Conservation (phyloP, 2,329 filamentous ascomycete species). For the Gyromitra esculenta region DNA sequence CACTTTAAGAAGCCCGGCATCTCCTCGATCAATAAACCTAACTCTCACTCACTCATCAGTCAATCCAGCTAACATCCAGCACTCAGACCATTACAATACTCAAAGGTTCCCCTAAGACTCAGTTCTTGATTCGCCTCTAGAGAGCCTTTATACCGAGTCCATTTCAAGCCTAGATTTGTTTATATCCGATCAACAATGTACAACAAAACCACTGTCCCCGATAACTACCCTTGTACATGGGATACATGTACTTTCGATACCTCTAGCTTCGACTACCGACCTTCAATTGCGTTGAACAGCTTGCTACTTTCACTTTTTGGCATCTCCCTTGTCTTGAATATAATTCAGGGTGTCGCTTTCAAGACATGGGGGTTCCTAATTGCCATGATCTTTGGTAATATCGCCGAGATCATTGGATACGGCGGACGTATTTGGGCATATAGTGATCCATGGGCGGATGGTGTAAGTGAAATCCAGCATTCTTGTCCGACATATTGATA, state of each 20-base stretch:
- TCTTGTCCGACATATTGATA: neutral
- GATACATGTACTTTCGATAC: constrained; percentile 54
- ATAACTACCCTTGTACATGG: constrained; percentile 37
- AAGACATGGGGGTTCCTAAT: constrained; percentile 59
- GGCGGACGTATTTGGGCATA: constrained; percentile 68
- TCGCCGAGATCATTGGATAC: constrained; percentile 66
- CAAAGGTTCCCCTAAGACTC: neutral
- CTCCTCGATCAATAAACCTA: constrained; percentile 3
- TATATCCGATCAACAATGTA: neutral
- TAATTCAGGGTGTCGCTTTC: constrained; percentile 54
- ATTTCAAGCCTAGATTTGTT: neutral
- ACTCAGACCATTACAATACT: neutral
- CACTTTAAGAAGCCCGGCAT: constrained; percentile 3
- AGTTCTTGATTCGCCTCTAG: neutral
- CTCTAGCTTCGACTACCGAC: constrained; percentile 52
- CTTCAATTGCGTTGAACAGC: constrained; percentile 54
- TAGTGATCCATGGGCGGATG: constrained; percentile 65
- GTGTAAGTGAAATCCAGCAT: constrained; percentile 45
- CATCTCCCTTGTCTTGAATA: constrained; percentile 48
- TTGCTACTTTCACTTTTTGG: constrained; percentile 53
- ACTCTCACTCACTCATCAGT: neutral
- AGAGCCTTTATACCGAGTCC: neutral
- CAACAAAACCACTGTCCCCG: neutral
- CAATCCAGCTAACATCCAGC: neutral
- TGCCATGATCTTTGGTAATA: constrained; percentile 66